Conservation (phyloP, 2,329 filamentous ascomycete species). For the Penicillium sp. region DNA sequence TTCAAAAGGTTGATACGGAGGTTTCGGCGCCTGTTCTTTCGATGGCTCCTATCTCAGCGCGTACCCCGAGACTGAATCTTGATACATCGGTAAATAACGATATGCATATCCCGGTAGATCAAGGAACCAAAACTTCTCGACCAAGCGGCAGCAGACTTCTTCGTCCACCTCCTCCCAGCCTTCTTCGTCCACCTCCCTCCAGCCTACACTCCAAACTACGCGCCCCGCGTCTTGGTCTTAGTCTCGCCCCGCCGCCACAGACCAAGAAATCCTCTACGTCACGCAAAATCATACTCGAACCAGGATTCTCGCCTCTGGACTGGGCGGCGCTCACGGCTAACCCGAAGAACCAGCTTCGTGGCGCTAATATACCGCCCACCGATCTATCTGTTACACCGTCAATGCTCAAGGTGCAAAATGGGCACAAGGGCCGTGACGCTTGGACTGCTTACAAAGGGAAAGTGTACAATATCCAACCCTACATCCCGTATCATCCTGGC, state of each 20-base stretch:
- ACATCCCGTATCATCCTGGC: constrained; percentile 87
- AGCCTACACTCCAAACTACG: too few species aligned
- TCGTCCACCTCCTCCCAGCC: too few species aligned
- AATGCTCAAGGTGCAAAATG: constrained; percentile 76
- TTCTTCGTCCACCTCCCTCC: too few species aligned
- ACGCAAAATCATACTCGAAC: constrained; percentile 72
- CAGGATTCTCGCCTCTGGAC: constrained; percentile 92
- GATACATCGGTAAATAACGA: too few species aligned
- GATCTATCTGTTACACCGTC: constrained; percentile 78
- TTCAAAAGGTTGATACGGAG: too few species aligned
- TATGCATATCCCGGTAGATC: too few species aligned
- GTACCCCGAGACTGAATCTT: too few species aligned
- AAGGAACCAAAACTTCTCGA: too few species aligned
- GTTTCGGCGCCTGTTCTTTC: too few species aligned
- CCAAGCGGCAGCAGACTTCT: too few species aligned
- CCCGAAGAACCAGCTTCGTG: constrained; percentile 68
- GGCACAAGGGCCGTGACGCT: constrained; percentile 80
- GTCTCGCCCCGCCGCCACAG: constrained; percentile 45
- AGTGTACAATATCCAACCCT: constrained; percentile 93
- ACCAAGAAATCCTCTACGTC: constrained; percentile 50
- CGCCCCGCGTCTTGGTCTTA: too few species aligned
- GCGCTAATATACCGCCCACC: constrained; percentile 53
- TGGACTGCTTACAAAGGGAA: constrained; percentile 90
- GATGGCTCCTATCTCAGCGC: too few species aligned
- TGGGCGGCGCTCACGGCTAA: constrained; percentile 79